A percentile compares a stretch with the other conserved stretches of the same genome.
Conservation (phyloP, 768 basidiomycete genomes). For the Amanita pallidorosea region DNA sequence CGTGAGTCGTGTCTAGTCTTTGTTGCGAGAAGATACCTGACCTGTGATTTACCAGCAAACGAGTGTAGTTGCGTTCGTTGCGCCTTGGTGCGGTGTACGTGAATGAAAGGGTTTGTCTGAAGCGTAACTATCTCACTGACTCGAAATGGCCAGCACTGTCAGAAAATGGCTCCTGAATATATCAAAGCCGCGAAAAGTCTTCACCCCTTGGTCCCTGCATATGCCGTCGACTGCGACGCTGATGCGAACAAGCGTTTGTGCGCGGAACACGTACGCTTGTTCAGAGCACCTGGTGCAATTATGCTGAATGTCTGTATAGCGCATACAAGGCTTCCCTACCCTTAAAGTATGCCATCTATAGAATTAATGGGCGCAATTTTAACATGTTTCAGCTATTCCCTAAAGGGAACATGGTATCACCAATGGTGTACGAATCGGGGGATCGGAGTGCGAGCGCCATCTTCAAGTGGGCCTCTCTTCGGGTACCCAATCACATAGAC, state of each 20-base stretch:
- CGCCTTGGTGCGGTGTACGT: conserved; percentile 89
- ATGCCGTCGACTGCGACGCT: conserved; percentile 90
- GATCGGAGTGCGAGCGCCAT: conserved; percentile 67
- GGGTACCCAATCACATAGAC: conserved; percentile 64
- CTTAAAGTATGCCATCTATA: conserved; percentile 48
- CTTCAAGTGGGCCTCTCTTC: conserved; percentile 64
- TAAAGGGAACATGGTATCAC: conserved; percentile 49
- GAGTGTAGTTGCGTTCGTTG: conserved; percentile 79
- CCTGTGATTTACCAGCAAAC: conserved; percentile 38
- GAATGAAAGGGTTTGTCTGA: not conserved
- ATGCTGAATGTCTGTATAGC: conserved; percentile 20
- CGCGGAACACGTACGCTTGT: conserved; percentile 48
- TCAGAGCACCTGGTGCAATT: not conserved
- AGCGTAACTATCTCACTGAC: not conserved
- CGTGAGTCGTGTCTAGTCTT: conserved; percentile 30
- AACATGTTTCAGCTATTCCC: conserved; percentile 52
- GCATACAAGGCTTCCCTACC: conserved; percentile 87
- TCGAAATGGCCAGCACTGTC: conserved; percentile 55
- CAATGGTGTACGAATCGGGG: conserved; percentile 53
- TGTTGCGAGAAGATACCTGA: not conserved
- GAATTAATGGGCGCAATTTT: too few relatives aligned
- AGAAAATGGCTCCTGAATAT: conserved; percentile 77
- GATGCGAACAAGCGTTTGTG: conserved; percentile 75
- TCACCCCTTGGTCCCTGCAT: conserved; percentile 75
- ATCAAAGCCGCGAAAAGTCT: conserved; percentile 72